Evolutionary conservation across 139 green algal genomes (phyloP).

Genomic region (Closterium sp.): DNA sequence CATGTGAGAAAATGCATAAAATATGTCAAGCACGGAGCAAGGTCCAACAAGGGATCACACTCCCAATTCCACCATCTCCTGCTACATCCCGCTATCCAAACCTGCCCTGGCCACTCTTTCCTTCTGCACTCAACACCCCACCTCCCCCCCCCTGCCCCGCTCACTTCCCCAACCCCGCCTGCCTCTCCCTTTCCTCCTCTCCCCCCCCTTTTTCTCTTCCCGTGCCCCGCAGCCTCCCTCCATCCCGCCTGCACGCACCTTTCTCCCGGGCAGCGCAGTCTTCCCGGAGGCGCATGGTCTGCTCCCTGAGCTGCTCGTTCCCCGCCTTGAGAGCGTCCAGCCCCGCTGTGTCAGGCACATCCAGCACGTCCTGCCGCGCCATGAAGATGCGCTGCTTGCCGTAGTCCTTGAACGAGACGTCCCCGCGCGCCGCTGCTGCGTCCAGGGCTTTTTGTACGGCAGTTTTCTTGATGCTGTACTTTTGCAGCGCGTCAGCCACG

Average conservation of each 20-base stretch:
- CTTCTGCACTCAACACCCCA: too few species aligned
- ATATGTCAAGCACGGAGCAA: too few species aligned
- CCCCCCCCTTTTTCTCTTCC: too few species aligned
- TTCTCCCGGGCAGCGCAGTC: not conserved
- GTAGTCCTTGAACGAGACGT: constrained; percentile 52
- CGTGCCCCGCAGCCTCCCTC: not conserved
- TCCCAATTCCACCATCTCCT: too few species aligned
- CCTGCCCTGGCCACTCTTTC: too few species aligned
- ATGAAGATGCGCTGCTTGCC: constrained; percentile 55
- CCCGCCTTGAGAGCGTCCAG: constrained; percentile 28
- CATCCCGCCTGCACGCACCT: not conserved
- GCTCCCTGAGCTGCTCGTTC: constrained; percentile 28
- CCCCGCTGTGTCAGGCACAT: constrained; percentile 29
- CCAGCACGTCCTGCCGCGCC: constrained; percentile 42
- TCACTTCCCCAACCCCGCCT: too few species aligned
- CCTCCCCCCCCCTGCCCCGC: too few species aligned
- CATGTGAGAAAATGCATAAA: not conserved
- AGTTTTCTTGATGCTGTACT: constrained; percentile 54
- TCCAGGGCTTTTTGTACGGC: constrained; percentile 56
- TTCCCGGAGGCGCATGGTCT: not conserved
- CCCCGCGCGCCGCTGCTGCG: constrained; percentile 1
- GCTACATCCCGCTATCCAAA: too few species aligned
- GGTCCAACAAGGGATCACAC: too few species aligned
- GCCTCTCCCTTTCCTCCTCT: not conserved
- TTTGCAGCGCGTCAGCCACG: constrained; percentile 54